Base-by-base conservation (phyloP, 495 filamentous ascomycete species). In the Paragyromitra xinjiangensis region DNA sequence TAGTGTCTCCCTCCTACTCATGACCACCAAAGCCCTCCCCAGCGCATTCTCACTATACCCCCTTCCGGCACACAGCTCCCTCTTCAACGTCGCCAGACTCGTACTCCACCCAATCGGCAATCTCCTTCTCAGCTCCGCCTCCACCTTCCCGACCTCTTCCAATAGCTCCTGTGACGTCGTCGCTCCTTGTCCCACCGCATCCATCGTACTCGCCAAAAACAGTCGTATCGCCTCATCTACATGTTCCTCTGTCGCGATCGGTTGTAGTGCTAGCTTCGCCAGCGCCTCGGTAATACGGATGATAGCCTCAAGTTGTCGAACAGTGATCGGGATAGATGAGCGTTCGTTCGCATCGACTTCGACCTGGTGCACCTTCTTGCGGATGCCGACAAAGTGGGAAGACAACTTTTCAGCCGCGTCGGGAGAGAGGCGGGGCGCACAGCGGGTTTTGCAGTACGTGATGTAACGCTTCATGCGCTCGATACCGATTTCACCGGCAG, bases 391-490 rank as follows among this genome's bases (percentile, higher is more conserved):
- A 83, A 99, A 99, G 86, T 99, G 95, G 6, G 92, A 95, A 0
- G 93, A 97, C 48, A 99, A 92, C 82, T 97, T 98, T 84, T 99
- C 96, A 7, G 95, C 93, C 3, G 96, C 96, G 85, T 95, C 93
- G 45, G 93, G 90, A 40, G 92, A 94, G 68, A 99, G 92, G 71
- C 94, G 92, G 16, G 96, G 96, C 3, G 96, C 96, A 82, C 95
- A 98, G 56, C 92, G 93, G 61, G 91, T 92, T 85, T 95, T 93
- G 87, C 95, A 98, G 84, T 98, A 99, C 82, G 92, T 95, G 83
- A 99, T 94, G 78, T 98, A 99, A 16, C 95, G 91, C 85, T 94
- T 93, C 94, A 99, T 97, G 85, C 95, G 97, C 59, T 98, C 96
- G 0, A 98, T 90, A 0, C 94, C 88, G 53, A 98, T 92, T 82